Conservation (phyloP, 140 eudicot species). For the Oenanthe javanica region DNA sequence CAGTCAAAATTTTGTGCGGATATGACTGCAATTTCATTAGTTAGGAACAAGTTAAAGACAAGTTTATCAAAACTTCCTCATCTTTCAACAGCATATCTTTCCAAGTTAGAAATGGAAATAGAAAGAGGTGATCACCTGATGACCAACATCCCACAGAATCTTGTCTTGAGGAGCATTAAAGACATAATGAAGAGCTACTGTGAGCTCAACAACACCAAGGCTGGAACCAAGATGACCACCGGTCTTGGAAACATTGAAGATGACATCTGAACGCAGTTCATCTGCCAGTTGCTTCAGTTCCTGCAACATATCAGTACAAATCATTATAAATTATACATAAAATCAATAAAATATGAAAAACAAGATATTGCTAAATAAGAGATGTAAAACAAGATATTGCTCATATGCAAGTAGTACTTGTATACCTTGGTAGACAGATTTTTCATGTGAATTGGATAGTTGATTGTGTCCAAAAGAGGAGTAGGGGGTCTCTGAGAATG, state of each 20-base stretch:
- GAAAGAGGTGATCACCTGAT: constrained; percentile 52
- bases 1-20: constrained; percentile 94
- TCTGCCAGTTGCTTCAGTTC: constrained; percentile 87
- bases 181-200: constrained; percentile 93
- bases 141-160: constrained; percentile 98
- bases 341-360: not conserved
- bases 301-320: constrained; percentile 27
- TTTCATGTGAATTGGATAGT: constrained; percentile 95
- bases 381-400: not conserved
- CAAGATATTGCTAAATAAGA: no score
- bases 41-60: not conserved
- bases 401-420: not conserved
- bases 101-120: not conserved
- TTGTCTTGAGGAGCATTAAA: constrained; percentile 87
- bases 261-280: constrained; percentile 83
- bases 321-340: not conserved
- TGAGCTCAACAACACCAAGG: constrained; percentile 98
- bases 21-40: constrained; percentile 48
- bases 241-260: constrained; percentile 83
- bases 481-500: constrained; percentile 89
- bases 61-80: not conserved
- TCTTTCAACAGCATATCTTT: not conserved
- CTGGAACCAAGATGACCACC: constrained; percentile 99
- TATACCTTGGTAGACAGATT: constrained; percentile 76
- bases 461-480: constrained; percentile 90